Evolutionary conservation across 345 rosid genomes (phyloP), one percentile per base, ranked within the genome.

Genomic region (Salix exigua): DNA sequence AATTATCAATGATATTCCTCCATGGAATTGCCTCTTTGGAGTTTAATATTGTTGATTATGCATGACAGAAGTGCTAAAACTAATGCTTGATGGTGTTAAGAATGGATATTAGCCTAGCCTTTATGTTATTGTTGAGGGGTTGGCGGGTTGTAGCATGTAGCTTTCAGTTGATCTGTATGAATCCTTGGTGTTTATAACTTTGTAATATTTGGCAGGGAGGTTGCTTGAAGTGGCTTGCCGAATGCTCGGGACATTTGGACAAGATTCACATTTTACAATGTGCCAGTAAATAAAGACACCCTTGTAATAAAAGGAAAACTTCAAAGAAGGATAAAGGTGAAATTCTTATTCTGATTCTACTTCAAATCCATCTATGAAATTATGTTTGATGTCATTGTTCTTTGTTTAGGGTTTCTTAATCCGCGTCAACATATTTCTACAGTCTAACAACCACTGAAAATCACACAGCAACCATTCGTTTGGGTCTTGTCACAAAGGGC

Each of bases 301-400:
- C 38, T 64, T 31, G 67, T 31, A 16, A 16, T 6, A 42, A 73
- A 62, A 35, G 55, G 66, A 68, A 82, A 30, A 72, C 85, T 78
- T 78, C 71, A 68, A 71, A 60, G 25, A 37, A 61, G 67, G 53
- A 68, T 66, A 75, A 79, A 76, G 80, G 85, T 79, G 33, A 42
- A 68, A 23, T 76, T 74, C 70, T 42, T 8, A 1, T 72, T 53
- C 67, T 42, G 26, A 63, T 75, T 37, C 68, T 6, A 37, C 30
- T 18, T 46, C 71, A 3, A n/a, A 55, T 8, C 61, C 61, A 55
- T 55, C 61, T 7, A 9, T n/a, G 23, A 55, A 21, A n/a, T 55
- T 21, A 58, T 3, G 63, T 58, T 23, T 58, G 28, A 58, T 58
- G 63, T 58, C 28, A 9, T 58, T 58, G 63, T 58, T 58, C 63